Evolutionary conservation across 2,329 filamentous ascomycete species (phyloP).

Genomic region (Sporothrix euskadiensis): DNA sequence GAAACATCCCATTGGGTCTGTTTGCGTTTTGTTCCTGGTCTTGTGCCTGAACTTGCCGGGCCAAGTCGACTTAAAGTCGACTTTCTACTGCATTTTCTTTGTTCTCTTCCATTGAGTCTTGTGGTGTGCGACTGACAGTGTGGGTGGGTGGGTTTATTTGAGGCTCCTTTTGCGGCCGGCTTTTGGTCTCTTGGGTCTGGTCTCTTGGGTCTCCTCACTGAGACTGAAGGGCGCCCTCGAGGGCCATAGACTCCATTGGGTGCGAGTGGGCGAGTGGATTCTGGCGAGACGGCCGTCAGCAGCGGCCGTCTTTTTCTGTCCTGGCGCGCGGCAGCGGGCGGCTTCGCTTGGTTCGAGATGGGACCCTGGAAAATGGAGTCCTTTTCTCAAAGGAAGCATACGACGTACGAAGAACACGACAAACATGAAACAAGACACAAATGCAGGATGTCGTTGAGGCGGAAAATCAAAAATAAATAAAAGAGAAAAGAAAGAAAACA

Average conservation of each 20-base stretch:
- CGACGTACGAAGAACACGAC: too few relatives aligned
- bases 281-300: conserved; percentile 12
- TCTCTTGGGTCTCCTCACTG: background rate
- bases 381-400: background rate
- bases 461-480: background rate
- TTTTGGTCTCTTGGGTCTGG: background rate
- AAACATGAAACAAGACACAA: background rate
- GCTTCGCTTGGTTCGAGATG: conserved; percentile 16
- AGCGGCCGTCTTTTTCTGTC: background rate
- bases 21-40: conserved; percentile 1
- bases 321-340: conserved; percentile 27
- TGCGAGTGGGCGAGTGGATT: background rate
- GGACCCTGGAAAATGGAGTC: conserved; percentile 3
- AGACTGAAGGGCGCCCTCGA: too few relatives aligned
- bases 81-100: background rate
- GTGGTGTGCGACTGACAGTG: conserved; percentile 2
- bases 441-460: background rate
- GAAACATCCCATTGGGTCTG: background rate
- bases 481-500: background rate
- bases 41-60: conserved; percentile 1
- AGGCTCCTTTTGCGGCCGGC: background rate
- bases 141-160: background rate
- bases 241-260: background rate
- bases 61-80: background rate
- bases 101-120: background rate